Evolutionary conservation across 768 basidiomycete genomes (phyloP), one percentile per base, ranked within the genome.

Genomic region (Royoungia palumana): DNA sequence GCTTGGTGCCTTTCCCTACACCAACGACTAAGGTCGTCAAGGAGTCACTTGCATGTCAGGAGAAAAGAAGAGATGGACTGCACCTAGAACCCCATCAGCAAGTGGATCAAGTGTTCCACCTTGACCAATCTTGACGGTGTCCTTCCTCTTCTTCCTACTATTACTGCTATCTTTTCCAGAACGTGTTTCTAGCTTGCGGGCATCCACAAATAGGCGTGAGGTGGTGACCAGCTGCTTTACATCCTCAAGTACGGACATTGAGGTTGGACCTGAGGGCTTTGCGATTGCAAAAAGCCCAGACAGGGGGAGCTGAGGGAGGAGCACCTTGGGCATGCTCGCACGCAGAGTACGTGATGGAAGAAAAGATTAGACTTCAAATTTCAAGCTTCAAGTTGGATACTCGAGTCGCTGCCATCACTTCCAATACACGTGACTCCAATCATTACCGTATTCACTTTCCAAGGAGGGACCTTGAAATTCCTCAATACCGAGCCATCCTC

Each of bases 91-190:
- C 37, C 95, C 95, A 67, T 96, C 92, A 6, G 96, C 96, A 30
- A 98, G 76, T 14, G 96, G 96, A 72, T 99, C 96, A 42, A 99
- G 73, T 4, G 96, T 99, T 5, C 96, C 94, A 24, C 93, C 93
- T 67, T 94, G 90, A 1, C 93, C 94, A 41, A 94, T 81, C 69
- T 95, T 94, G 45, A 94, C 73, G 2, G 68, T 60, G 19, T 80
- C 76, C 14, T 62, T 63, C 44, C 60, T 63, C 43, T 60, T 59
- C 37, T 63, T 74, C 50, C 69, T 66, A 41, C 76, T 77, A 50
- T 68, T 66, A 41, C 76, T 77, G 21, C 16, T 32, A 32, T 72
- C 74, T 45, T 72, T 69, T n/a, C 66, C 67, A 39, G 78, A 74
- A 53, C 72, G 77, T 27, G 66, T 76, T 64, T 80, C 78, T 27